Percentiles rank a stretch among this genome's conserved stretches.
These are phyloP conservation scores for Decorospora gaudefroyi DNA, from an alignment of 2,329 filamentous ascomycete genomes.

Conservation along the genomic window DNA sequence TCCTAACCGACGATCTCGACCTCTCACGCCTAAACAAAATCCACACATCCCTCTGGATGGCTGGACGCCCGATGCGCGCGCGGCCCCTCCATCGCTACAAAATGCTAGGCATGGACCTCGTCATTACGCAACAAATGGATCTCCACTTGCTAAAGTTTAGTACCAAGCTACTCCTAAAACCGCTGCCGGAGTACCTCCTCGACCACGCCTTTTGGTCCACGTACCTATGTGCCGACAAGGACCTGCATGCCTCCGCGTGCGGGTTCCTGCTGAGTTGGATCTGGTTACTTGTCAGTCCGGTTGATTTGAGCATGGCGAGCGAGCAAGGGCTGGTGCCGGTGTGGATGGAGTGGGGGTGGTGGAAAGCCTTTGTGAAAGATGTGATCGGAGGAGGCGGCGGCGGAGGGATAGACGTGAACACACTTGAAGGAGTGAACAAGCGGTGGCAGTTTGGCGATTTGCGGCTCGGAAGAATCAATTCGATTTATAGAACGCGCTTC, in stretches of 20 bases:
- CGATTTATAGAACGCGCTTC: slow-evolving; percentile 43
- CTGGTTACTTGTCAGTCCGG: slow-evolving; percentile 42
- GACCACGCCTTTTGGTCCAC: slow-evolving; percentile 38
- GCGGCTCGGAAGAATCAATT: slow-evolving; percentile 43
- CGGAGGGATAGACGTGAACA: slow-evolving; percentile 42
- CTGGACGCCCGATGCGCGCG: slow-evolving; percentile 44
- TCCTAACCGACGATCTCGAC: slow-evolving; percentile 38
- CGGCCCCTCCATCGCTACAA: slow-evolving; percentile 44
- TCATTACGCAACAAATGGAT: slow-evolving; percentile 45
- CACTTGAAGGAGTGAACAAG: slow-evolving; percentile 44
- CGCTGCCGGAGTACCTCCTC: slow-evolving; percentile 42
- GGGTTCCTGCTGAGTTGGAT: slow-evolving; percentile 44
- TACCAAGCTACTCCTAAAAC: slow-evolving; percentile 40
- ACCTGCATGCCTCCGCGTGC: slow-evolving; percentile 33
- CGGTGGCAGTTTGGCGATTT: slow-evolving; percentile 47
- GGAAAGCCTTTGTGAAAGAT: slow-evolving; percentile 39
- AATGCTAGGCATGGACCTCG: slow-evolving; percentile 41
- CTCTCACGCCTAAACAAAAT: slow-evolving; percentile 41
- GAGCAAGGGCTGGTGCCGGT: slow-evolving; percentile 35
- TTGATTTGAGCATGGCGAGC: slow-evolving; percentile 44
- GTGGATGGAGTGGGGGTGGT: slow-evolving; percentile 43
- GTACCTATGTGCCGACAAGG: slow-evolving; percentile 26
- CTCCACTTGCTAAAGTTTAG: slow-evolving; percentile 45
- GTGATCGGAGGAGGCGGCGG: slow-evolving; percentile 31
- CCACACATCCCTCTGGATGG: slow-evolving; percentile 46